A percentile compares a stretch with the other conserved stretches of the same genome.
Evolutionary conservation across 352 stramenopile genomes (phyloP).

Genomic region (Phytophthora pisi): DNA sequence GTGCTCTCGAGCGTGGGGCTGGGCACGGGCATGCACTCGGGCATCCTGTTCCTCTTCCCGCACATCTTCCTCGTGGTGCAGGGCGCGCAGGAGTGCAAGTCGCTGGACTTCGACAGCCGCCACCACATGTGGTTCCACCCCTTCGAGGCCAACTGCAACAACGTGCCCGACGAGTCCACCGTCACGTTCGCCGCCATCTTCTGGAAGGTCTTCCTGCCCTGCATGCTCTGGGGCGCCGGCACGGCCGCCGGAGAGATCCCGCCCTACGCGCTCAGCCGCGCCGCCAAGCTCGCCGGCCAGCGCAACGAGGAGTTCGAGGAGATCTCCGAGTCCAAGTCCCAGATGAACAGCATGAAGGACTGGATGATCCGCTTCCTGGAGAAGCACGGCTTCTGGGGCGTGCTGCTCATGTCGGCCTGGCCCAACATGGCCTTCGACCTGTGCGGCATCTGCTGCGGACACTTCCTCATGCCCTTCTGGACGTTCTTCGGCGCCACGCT

Average conservation of each 20-base stretch:
- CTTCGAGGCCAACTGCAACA: constrained; percentile 74
- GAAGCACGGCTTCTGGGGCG: constrained; percentile 92
- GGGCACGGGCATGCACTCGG: constrained; percentile 94
- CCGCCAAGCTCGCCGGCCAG: constrained; percentile 82
- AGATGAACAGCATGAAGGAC: constrained; percentile 92
- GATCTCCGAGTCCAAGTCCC: constrained; percentile 80
- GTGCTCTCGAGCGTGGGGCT: constrained; percentile 95
- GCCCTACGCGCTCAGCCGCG: constrained; percentile 92
- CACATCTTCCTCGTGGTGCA: constrained; percentile 95
- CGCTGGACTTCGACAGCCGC: constrained; percentile 87
- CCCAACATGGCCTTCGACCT: constrained; percentile 96
- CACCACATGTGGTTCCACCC: constrained; percentile 92
- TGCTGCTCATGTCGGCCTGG: constrained; percentile 94
- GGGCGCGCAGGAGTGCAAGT: constrained; percentile 86
- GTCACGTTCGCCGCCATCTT: constrained; percentile 90
- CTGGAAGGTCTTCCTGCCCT: constrained; percentile 89
- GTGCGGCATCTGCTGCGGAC: constrained; percentile 94
- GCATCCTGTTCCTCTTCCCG: constrained; percentile 94
- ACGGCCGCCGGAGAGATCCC: constrained; percentile 95
- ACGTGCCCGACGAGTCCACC: constrained; percentile 40
- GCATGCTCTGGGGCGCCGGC: constrained; percentile 92
- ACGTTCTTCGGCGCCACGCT: constrained; percentile 95
- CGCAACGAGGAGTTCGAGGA: constrained; percentile 92
- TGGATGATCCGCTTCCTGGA: constrained; percentile 94
- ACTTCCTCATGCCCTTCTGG: constrained; percentile 95